Base-by-base conservation (phyloP, 768 basidiomycete genomes). In the Hypsizygus marmoreus region DNA sequence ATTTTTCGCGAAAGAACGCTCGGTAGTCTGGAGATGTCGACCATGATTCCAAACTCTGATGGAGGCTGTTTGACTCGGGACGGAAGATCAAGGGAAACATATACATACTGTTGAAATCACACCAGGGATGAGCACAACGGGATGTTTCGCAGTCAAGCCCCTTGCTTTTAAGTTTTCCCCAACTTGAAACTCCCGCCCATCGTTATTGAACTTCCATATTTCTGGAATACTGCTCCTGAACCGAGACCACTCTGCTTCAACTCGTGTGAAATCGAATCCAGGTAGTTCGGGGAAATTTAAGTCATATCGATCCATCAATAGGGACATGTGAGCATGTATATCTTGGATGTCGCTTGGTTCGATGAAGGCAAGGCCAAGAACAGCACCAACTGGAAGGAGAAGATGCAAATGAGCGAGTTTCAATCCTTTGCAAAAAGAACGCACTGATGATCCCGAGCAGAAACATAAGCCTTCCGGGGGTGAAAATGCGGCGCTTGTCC, bases 31-130 rank as follows among this genome's bases (percentile, higher is more conserved):
- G 83, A 4, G 81, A 74, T 0, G 95, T 95, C 4, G 90, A 87
- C 95, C 97, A 99, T 6, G 90, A 93, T 61, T 97, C 95, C 47
- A 97, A 70, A 4, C 88, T 86, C 81, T 90, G 49, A 5, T 20
- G 19, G 16, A n/a, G n/a, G n/a, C n/a, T n/a, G n/a, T n/a, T n/a
- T n/a, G n/a, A n/a, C n/a, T n/a, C n/a, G n/a, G n/a, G n/a, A n/a
- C n/a, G n/a, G n/a, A n/a, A n/a, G n/a, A n/a, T n/a, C n/a, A n/a
- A n/a, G n/a, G n/a, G n/a, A n/a, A n/a, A n/a, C n/a, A n/a, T n/a
- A n/a, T n/a, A 64, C 80, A 42, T 49, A 88, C 89, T 1, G 93
- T 95, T 1, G 91, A 93, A 28, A 95, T 83, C 40, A 95, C 86
- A 1, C 93, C 93, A 4, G 94, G 93, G 19, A 95, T 78, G n/a